Conservation (phyloP, 1,284 basidiomycete genomes). For the Malassezia vespertilionis region DNA sequence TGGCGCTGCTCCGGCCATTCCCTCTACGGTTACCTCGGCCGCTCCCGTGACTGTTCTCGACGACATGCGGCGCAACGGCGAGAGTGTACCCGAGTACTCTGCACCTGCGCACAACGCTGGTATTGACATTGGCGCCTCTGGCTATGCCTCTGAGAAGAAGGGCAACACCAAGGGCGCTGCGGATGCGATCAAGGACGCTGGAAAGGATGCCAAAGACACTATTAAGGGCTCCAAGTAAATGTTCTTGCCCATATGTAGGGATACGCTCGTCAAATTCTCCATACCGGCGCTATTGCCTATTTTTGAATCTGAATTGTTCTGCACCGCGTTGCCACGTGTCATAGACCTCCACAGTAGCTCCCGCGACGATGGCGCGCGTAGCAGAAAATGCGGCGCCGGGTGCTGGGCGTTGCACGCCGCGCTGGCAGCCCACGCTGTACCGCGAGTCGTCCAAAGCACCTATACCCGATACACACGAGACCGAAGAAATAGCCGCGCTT, state of each 20-base stretch:
- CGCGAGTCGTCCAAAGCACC: conserved; percentile 51
- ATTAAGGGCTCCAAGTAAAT: too few species aligned
- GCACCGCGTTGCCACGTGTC: too few species aligned
- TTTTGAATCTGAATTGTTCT: too few species aligned
- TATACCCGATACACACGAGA: conserved; percentile 61
- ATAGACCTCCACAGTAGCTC: background rate
- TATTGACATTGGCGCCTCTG: conserved; percentile 57
- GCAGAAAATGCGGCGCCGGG: too few species aligned
- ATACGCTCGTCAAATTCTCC: too few species aligned
- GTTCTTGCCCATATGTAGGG: too few species aligned
- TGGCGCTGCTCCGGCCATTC: conserved; percentile 29
- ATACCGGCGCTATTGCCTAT: too few species aligned
- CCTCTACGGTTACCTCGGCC: conserved; percentile 26
- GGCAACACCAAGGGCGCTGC: background rate
- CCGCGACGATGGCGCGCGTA: too few species aligned
- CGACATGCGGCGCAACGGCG: conserved; percentile 20
- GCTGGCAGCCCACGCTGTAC: conserved; percentile 37
- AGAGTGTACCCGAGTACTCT: conserved; percentile 47
- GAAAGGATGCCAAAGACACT: too few species aligned
- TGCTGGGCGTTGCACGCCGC: background rate
- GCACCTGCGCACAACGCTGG: conserved; percentile 45
- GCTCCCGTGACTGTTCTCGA: conserved; percentile 26
- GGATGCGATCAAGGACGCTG: background rate
- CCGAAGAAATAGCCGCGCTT: conserved; percentile 64
- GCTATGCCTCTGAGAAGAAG: conserved; percentile 23